Evolutionary conservation across 129 eudicot species (phyloP).

Genomic region (Arctium lappa): DNA sequence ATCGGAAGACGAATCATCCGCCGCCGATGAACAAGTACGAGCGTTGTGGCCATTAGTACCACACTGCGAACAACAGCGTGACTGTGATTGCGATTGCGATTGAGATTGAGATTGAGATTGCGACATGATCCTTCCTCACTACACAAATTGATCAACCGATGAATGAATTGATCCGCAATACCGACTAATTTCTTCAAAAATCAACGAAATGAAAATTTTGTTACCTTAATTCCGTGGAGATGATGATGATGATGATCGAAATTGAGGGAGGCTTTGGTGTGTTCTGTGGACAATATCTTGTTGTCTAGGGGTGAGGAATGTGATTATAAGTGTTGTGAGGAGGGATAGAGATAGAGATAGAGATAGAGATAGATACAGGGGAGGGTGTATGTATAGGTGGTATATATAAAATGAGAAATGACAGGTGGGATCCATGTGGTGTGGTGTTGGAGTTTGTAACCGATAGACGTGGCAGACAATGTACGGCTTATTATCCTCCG

Average conservation of each 20-base stretch:
- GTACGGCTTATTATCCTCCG: constrained; percentile 32
- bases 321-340: constrained; percentile 19
- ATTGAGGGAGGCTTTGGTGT: not conserved
- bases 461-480: constrained; percentile 29
- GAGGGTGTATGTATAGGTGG: constrained; percentile 22
- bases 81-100: not conserved
- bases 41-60: constrained; percentile 24
- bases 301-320: not conserved
- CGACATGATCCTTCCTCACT: not conserved
- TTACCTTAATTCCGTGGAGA: not conserved
- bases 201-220: not conserved
- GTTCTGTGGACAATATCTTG: not conserved
- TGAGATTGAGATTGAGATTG: not conserved
- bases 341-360: not conserved
- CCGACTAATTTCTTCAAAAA: not conserved
- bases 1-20: constrained; percentile 5
- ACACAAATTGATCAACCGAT: constrained; percentile 6
- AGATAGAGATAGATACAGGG: not conserved
- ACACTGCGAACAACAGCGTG: constrained; percentile 20
- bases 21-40: constrained; percentile 12
- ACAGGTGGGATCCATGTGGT: constrained; percentile 40
- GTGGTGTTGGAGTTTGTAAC: constrained; percentile 37
- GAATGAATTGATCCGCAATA: not conserved
- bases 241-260: not conserved
- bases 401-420: constrained; percentile 25